phyloP scores from a whole-genome alignment of 2,329 filamentous ascomycete species.

The Blastomyces parvus region DNA sequence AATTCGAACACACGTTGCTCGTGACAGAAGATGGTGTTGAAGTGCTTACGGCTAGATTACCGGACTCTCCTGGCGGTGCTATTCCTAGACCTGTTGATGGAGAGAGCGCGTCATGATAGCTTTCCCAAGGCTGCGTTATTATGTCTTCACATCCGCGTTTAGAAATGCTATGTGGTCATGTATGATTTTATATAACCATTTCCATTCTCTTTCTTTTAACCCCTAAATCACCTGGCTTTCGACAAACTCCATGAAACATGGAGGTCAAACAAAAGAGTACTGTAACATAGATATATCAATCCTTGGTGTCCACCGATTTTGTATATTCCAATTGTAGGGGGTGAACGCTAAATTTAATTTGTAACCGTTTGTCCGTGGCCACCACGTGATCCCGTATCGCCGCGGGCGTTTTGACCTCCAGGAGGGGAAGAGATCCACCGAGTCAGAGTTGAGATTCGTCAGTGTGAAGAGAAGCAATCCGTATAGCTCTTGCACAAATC shows the following conservation, averaged over 20 bases:
- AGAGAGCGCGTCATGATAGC: slow-evolving; percentile 9
- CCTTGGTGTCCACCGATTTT: too few species aligned
- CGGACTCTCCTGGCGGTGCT: slow-evolving; percentile 66
- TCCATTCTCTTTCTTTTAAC: not conserved
- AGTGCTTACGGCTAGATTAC: slow-evolving; percentile 63
- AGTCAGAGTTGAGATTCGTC: not conserved
- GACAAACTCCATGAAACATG: too few species aligned
- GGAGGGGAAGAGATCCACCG: not conserved
- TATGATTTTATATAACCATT: not conserved
- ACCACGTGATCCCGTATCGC: not conserved
- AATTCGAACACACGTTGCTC: slow-evolving; percentile 85
- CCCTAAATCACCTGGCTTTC: not conserved
- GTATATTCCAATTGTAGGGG: too few species aligned
- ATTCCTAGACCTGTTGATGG: slow-evolving; percentile 46
- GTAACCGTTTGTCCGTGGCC: not conserved
- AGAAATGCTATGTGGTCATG: not conserved
- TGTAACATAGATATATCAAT: too few species aligned
- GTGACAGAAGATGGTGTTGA: slow-evolving; percentile 78
- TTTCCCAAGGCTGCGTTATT: not conserved
- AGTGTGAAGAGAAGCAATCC: not conserved
- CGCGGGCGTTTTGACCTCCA: not conserved
- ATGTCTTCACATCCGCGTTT: not conserved
- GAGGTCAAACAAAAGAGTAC: too few species aligned
- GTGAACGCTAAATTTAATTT: not conserved
- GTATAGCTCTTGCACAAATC: not conserved